Percentiles rank a stretch among this genome's conserved stretches.
phyloP scores from a whole-genome alignment of 139 green algal species.

The Micromonas commoda region DNA sequence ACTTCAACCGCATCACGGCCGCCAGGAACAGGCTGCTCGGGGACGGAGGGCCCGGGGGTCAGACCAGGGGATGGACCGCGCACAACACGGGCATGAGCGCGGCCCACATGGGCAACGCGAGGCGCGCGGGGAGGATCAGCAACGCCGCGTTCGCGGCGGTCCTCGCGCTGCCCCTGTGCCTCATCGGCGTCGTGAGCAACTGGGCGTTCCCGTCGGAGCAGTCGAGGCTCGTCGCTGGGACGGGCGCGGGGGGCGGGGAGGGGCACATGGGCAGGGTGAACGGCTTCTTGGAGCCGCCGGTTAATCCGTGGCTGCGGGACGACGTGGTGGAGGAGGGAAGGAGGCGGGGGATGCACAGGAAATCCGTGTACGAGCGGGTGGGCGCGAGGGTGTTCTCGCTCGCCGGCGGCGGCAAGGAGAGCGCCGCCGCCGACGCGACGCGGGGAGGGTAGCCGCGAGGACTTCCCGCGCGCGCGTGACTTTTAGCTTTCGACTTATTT shows the following conservation, averaged over 20 bases:
- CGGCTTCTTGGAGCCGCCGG: neutral
- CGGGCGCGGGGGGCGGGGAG: neutral
- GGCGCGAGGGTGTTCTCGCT: neutral
- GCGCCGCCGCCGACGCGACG: no score
- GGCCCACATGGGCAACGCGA: neutral
- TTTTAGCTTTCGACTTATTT: no score
- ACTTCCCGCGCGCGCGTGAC: no score
- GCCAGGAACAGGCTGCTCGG: neutral
- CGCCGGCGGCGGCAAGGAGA: no score
- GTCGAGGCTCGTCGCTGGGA: no score
- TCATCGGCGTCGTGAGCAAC: neutral
- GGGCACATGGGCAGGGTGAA: neutral
- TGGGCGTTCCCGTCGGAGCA: neutral
- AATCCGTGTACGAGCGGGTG: neutral
- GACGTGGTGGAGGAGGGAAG: neutral
- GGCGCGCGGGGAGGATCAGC: neutral
- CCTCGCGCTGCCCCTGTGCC: neutral
- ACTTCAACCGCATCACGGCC: conserved; percentile 2
- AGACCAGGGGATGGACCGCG: no score
- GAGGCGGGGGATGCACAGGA: neutral
- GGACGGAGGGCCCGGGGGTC: neutral
- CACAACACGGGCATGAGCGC: neutral
- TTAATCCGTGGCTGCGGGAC: neutral
- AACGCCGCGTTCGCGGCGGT: neutral
- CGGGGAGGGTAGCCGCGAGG: no score